Evolutionary conservation across 169 alveolate genomes (phyloP), one percentile per base, ranked within the genome.

Genomic region (Plasmodium chabaudi): DNA sequence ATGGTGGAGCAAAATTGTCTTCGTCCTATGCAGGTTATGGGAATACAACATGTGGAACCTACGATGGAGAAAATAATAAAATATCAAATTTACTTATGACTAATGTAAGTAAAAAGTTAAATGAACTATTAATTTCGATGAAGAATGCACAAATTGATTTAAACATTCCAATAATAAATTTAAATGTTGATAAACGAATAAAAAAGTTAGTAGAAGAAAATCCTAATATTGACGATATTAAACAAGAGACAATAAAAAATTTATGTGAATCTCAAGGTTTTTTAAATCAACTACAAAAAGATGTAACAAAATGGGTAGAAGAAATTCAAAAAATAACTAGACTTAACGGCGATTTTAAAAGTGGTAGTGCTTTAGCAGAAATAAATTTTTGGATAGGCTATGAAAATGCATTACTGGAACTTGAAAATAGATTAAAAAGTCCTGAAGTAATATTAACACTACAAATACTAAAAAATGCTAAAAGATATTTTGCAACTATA

Each of bases 371-470:
- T 34, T 94, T 95, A 73, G 93, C 94, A 55, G 98, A 95, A 86
- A 94, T 96, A 51, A 94, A 94, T 92, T 95, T 94, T 86, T 95
- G 98, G 98, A 87, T 91, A 46, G 95, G 96, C 55, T 94, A 95
- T 59, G 97, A 96, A 87, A 95, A 96, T 69, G 95, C 96, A 64
- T 93, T 97, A 25, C 86, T 84, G 70, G 92, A 94, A 60, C 95
- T 97, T 67, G 93, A 95, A 65, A 91, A 92, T 60, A 96, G 96
- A 91, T 61, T 96, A 13, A 96, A 95, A 68, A 92, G 94, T 21
- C 94, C 95, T 12, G 98, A 98, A 89, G 99, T 97, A 12, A 94
- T 96, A 71, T 93, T 97, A 72, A 96, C 99, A 47, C 87, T 97
- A 72, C 94, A 94, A 12, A 93, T 97, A n/a, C 88, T 97, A 74